Evolutionary conservation across 2,329 filamentous ascomycete genomes (phyloP).

Genomic region (Coniochaeta sp.): DNA sequence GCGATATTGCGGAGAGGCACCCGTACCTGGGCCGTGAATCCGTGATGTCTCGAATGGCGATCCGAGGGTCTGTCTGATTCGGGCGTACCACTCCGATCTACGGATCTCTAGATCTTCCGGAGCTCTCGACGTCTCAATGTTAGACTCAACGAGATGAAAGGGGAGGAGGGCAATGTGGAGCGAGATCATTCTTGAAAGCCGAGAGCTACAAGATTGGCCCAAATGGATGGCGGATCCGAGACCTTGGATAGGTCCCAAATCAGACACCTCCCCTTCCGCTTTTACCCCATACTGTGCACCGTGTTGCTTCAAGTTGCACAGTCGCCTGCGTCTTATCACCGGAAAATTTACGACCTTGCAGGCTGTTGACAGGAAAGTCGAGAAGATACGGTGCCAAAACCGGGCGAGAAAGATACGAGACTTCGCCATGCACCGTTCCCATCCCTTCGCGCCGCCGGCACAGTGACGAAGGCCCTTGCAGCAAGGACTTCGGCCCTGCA

Average conservation of each 20-base stretch:
- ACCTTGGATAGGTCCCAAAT: background rate
- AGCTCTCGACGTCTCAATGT: background rate
- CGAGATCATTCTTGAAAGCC: background rate
- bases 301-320: background rate
- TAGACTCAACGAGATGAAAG: constrained; percentile 4
- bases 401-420: background rate
- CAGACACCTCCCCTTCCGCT: background rate
- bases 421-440: too few species aligned
- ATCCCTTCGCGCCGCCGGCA: too few species aligned
- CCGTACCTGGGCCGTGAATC: background rate
- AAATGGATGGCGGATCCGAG: background rate
- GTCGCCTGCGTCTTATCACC: background rate
- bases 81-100: constrained; percentile 1
- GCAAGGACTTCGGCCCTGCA: background rate
- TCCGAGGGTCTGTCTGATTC: background rate
- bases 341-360: background rate
- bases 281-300: background rate
- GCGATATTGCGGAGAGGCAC: background rate
- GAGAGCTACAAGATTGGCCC: background rate
- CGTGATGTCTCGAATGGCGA: constrained; percentile 1
- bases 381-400: too few species aligned
- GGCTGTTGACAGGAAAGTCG: background rate
- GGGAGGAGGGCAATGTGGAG: constrained; percentile 1
- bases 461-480: background rate
- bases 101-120: constrained; percentile 1